Percentiles rank a stretch among this genome's conserved stretches.
These are phyloP conservation scores for Tulasnella sp. DNA, from an alignment of 768 basidiomycete genomes.

Conservation along the genomic window DNA sequence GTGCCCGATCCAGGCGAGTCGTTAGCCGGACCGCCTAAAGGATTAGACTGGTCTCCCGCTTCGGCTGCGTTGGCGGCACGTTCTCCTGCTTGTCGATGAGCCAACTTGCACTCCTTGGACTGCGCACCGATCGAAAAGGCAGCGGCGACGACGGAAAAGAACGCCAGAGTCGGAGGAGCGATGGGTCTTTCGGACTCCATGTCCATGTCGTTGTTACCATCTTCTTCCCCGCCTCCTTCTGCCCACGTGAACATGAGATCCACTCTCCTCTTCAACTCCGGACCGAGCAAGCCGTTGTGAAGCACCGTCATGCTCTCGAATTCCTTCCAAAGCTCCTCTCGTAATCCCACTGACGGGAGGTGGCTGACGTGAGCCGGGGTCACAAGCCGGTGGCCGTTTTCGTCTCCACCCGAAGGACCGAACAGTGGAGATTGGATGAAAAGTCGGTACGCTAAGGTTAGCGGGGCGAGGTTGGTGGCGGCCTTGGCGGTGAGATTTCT, in stretches of 20 bases:
- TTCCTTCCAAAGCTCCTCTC: not conserved
- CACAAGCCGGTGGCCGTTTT: not conserved
- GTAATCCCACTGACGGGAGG: not conserved
- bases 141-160: slow-evolving; percentile 54
- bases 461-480: not conserved
- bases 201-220: not conserved
- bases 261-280: slow-evolving; percentile 1
- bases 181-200: not conserved
- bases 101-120: slow-evolving; percentile 9
- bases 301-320: slow-evolving; percentile 9
- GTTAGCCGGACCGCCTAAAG: not conserved
- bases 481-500: not conserved
- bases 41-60: not conserved
- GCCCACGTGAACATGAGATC: slow-evolving; percentile 15
- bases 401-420: not conserved
- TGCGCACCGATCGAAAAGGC: slow-evolving; percentile 52
- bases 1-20: not conserved
- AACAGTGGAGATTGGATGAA: slow-evolving; percentile 5
- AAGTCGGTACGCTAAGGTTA: not conserved
- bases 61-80: not conserved
- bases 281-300: not conserved
- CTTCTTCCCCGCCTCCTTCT: not conserved
- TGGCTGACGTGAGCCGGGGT: slow-evolving; percentile 9
- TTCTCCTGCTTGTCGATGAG: not conserved
- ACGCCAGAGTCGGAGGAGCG: slow-evolving; percentile 34